A percentile compares a stretch with the other conserved stretches of the same genome.
Evolutionary conservation across 371 early-diverging fungal genomes (phyloP).

Genomic region (Apophysomyces sp.): DNA sequence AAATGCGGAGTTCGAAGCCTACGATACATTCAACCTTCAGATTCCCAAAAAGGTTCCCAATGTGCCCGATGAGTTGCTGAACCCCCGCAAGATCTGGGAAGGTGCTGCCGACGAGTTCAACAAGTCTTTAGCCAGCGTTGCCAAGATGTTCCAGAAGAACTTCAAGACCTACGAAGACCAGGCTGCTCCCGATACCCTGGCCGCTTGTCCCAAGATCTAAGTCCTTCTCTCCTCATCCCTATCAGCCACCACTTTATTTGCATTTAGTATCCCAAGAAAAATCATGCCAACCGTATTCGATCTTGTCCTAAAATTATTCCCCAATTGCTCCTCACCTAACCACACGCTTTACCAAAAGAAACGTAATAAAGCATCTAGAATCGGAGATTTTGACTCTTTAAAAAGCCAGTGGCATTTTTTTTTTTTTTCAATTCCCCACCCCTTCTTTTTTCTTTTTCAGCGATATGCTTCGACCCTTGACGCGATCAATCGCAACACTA

Average conservation of each 20-base stretch:
- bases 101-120: conserved; percentile 63
- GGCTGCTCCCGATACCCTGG: conserved; percentile 70
- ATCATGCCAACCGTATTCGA: background rate
- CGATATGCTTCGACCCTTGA: background rate
- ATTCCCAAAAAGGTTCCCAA: conserved; percentile 74
- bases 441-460: background rate
- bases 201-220: conserved; percentile 66
- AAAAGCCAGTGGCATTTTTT: no score
- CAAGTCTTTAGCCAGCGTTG: conserved; percentile 70
- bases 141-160: conserved; percentile 81
- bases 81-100: conserved; percentile 84
- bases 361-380: background rate
- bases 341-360: background rate
- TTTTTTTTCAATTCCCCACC: background rate
- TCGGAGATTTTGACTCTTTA: background rate
- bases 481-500: background rate
- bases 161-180: conserved; percentile 81
- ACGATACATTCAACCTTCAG: conserved; percentile 79
- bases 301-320: background rate
- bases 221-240: background rate
- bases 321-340: background rate
- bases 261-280: conserved; percentile 2
- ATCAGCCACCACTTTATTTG: background rate
- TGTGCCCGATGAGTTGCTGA: conserved; percentile 81
- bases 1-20: conserved; percentile 75